A percentile compares a stretch with the other conserved stretches of the same genome.
Evolutionary conservation across 2,329 filamentous ascomycete species (phyloP).

Genomic region (Hymenoscyphus repandus): DNA sequence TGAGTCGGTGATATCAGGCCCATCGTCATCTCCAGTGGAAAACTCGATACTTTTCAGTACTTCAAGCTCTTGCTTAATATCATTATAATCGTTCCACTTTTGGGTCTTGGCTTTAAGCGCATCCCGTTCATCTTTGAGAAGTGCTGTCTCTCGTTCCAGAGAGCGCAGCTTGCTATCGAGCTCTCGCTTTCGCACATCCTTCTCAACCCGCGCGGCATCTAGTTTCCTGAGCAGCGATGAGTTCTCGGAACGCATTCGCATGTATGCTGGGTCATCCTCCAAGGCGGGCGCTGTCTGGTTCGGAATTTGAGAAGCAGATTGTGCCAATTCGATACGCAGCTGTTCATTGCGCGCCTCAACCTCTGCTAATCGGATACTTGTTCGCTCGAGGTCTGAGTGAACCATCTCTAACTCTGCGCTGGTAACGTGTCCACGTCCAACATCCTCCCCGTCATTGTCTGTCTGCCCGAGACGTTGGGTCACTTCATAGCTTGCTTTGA

Average conservation of each 20-base stretch:
- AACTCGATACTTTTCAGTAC: constrained; percentile 98
- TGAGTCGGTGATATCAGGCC: constrained; percentile 39
- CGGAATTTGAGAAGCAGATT: constrained; percentile 70
- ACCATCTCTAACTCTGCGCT: constrained; percentile 93
- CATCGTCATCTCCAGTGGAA: constrained; percentile 80
- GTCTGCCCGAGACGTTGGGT: constrained; percentile 79
- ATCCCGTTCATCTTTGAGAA: constrained; percentile 76
- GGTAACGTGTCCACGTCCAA: constrained; percentile 60
- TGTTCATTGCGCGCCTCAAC: constrained; percentile 94
- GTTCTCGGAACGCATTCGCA: constrained; percentile 88
- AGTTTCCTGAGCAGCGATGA: constrained; percentile 85
- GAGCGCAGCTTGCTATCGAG: constrained; percentile 70
- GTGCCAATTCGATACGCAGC: constrained; percentile 81
- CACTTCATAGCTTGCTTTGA: constrained; percentile 96
- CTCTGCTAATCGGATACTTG: constrained; percentile 79
- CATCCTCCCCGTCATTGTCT: constrained; percentile 54
- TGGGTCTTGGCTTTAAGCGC: constrained; percentile 73
- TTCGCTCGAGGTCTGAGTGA: constrained; percentile 83
- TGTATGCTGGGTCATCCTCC: constrained; percentile 85
- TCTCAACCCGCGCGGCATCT: constrained; percentile 77
- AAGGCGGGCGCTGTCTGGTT: constrained; percentile 55
- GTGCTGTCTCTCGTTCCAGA: constrained; percentile 72
- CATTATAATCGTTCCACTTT: constrained; percentile 91
- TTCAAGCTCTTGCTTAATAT: constrained; percentile 91
- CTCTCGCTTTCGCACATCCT: constrained; percentile 71